phyloP scores from a whole-genome alignment of 371 early-diverging fungal genomes.

The Rhizopus delemar region DNA sequence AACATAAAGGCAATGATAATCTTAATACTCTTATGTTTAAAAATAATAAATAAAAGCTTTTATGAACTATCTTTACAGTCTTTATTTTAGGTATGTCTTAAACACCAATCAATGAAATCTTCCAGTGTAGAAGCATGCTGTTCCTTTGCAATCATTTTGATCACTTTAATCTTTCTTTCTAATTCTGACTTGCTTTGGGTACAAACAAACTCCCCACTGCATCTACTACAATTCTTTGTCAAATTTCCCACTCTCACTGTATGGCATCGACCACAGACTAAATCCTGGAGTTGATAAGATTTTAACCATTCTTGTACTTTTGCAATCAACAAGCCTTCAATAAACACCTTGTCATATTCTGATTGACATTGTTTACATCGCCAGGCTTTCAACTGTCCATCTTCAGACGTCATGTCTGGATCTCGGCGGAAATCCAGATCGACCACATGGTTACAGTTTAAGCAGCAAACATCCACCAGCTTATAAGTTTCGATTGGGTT shows the following conservation, averaged over 20 bases:
- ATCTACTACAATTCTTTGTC: conserved; percentile 53
- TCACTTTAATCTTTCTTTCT: conserved; percentile 57
- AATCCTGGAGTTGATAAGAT: conserved; percentile 85
- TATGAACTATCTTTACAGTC: no score
- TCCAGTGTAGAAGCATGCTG: conserved; percentile 57
- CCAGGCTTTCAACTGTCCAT: conserved; percentile 45
- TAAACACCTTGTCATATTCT: conserved; percentile 70
- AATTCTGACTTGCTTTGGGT: conserved; percentile 51
- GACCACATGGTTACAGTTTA: conserved; percentile 76
- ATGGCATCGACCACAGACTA: conserved; percentile 80
- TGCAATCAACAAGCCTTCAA: conserved; percentile 79
- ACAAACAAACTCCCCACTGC: conserved; percentile 59
- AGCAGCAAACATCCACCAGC: conserved; percentile 84
- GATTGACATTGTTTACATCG: conserved; percentile 69
- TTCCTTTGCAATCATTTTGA: conserved; percentile 66
- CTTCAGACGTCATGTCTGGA: conserved; percentile 60
- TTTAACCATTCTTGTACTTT: conserved; percentile 63
- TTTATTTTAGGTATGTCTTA: no score
- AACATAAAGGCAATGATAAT: no score
- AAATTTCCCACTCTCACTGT: conserved; percentile 78
- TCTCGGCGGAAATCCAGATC: conserved; percentile 93
- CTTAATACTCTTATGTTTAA: no score
- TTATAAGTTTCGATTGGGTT: conserved; percentile 80
- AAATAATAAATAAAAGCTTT: no score
- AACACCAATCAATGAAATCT: conserved; percentile 24